Base-by-base conservation (phyloP, 1,139 yeast species). In the Kluyveromyces sp. region DNA sequence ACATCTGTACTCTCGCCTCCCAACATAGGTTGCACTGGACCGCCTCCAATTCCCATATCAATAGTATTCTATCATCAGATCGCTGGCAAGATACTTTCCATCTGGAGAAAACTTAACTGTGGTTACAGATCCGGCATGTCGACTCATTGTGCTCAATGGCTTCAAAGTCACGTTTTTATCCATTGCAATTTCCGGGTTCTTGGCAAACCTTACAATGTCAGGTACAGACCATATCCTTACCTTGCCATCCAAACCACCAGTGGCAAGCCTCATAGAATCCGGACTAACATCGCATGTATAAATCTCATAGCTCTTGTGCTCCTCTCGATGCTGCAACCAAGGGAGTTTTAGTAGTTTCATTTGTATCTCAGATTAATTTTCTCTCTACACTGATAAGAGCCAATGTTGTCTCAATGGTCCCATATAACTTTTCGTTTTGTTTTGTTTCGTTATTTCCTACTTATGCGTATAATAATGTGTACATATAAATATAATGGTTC, bases 221-320 rank as follows among this genome's bases (percentile, higher is more conserved):
- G 75, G 75, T 7, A 86, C 75, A 25, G 88, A 83, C 98, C 98
- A 92, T 42, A 92, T 83, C 52, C 90, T 77, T 45, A 92, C 88
- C 58, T 87, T 88, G 2, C 97, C 96, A 66, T 92, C 98, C 47
- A 90, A 71, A 1, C 98, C 98, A 15, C 98, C 98, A 0, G 97
- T 83, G 1, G 97, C 98, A 39, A 92, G 65, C 49, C 96, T 70
- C 37, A 80, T 67, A 2, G 96, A 96, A 65, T 88, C 95, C 0
- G 86, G 77, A 52, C 86, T 83, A 8, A 87, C 82, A 46, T 82
- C 80, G 7, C 90, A 78, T 0, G 97, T 81, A 63, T 88, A 92
- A 34, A 95, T 84, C 60, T 90, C 97, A 55, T 82, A 83, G 53
- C 77, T 79, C 55, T 87, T 77, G 53, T 81, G 80, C 57, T 88